These are phyloP conservation scores for Aspergillus aculeatinus DNA, from an alignment of 2,329 filamentous ascomycete species.

Conservation along the genomic window DNA sequence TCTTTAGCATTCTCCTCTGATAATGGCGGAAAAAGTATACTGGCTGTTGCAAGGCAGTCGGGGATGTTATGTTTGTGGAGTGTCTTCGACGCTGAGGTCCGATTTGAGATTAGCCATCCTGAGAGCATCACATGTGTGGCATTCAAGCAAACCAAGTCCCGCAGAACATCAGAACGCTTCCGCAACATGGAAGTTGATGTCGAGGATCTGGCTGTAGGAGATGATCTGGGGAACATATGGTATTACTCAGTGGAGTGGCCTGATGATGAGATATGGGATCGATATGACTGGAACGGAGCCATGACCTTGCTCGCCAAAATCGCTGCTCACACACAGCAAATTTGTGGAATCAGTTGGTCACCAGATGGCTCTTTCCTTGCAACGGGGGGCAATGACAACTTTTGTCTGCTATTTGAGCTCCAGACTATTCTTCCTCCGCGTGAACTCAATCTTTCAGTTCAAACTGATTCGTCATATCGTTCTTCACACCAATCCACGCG, in stretches of 20 bases:
- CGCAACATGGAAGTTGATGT: conserved; percentile 58
- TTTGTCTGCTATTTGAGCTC: conserved; percentile 76
- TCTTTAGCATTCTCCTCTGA: conserved; percentile 87
- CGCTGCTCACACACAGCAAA: conserved; percentile 77
- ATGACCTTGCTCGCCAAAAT: conserved; percentile 77
- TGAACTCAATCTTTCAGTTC: conserved; percentile 14
- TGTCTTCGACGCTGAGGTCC: conserved; percentile 61
- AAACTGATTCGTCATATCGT: conserved; percentile 10
- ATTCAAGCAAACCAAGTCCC: conserved; percentile 68
- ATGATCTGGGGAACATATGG: conserved; percentile 78
- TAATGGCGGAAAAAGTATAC: conserved; percentile 71
- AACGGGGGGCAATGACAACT: conserved; percentile 89
- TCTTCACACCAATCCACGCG: background rate
- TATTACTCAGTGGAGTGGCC: conserved; percentile 90
- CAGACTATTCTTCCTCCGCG: conserved; percentile 50
- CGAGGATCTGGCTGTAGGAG: conserved; percentile 84
- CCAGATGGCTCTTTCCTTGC: conserved; percentile 73
- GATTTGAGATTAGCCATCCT: conserved; percentile 73
- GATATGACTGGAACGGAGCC: conserved; percentile 73
- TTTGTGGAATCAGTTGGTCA: conserved; percentile 92
- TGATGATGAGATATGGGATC: conserved; percentile 55
- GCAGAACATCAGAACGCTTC: conserved; percentile 49
- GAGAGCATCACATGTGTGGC: conserved; percentile 74
- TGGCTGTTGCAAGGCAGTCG: conserved; percentile 80
- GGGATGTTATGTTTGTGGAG: conserved; percentile 77